phyloP scores from a whole-genome alignment of 2,329 filamentous ascomycete genomes.

The Monilinia laxa region DNA sequence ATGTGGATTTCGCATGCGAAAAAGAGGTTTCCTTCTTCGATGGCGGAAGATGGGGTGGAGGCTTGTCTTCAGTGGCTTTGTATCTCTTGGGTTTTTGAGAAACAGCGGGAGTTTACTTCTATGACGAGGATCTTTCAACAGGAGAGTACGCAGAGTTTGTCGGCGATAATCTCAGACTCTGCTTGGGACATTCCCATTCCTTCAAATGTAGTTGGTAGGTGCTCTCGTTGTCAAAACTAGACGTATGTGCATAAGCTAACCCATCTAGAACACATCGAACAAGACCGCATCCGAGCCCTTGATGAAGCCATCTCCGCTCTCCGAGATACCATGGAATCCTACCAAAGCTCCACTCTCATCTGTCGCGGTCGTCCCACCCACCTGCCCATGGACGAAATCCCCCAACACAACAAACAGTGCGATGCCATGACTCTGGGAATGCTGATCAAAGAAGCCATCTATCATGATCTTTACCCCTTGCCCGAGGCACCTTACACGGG shows the following conservation, averaged over 20 bases:
- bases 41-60: neutral
- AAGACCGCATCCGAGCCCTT: slow-evolving; percentile 3
- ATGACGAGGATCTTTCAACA: slow-evolving; percentile 16
- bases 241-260: neutral
- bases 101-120: neutral
- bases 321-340: slow-evolving; percentile 8
- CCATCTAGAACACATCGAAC: slow-evolving; percentile 1
- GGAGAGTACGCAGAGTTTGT: slow-evolving; percentile 15
- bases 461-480: slow-evolving; percentile 10
- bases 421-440: slow-evolving; percentile 17
- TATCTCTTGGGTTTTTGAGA: slow-evolving; percentile 23
- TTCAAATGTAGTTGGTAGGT: slow-evolving; percentile 1
- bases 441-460: slow-evolving; percentile 8
- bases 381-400: neutral
- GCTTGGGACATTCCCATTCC: slow-evolving; percentile 16
- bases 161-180: neutral
- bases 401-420: slow-evolving; percentile 15
- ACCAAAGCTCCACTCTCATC: slow-evolving; percentile 1
- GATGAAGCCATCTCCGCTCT: slow-evolving; percentile 11
- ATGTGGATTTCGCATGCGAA: slow-evolving; percentile 18
- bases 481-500: slow-evolving; percentile 16
- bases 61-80: slow-evolving; percentile 18
- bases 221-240: rapidly evolving
- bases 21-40: slow-evolving; percentile 7
- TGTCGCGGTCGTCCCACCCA: neutral